Base-by-base conservation (phyloP, 371 early-diverging fungal genomes). In the Aphelidium insulamus region DNA sequence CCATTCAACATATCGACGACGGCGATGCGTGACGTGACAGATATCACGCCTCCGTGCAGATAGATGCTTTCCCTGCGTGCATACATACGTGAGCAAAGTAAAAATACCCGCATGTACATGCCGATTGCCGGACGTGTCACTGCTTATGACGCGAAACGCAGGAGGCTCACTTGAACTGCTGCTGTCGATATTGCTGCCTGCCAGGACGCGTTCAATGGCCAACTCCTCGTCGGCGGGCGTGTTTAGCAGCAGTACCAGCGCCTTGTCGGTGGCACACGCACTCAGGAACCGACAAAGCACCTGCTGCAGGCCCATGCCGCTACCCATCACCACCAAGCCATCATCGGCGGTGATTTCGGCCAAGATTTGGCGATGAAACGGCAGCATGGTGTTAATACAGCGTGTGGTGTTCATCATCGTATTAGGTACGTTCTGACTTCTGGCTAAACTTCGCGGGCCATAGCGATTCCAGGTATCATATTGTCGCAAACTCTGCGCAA, bases 1-100 rank as follows among this genome's bases (percentile, higher is more conserved):
- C 69, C 59, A 37, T 75, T 72, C 21, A 97, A 51, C 55, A 97
- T 57, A 49, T 97, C 98, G 23, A 90, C 86, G n/a, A 87, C 71
- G 18, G 97, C 52, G 26, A 91, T 83, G 21, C 87, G 64, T 12
- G 90, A 73, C 1, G 94, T 84, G 18, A 80, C 59, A 4, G 81
- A 65, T 37, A 94, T 55, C 3, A 95, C 59, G 5, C 98, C 98
- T 29, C 98, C 87, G 20, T 50, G 43, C 2, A 70, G 59, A 52
- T 92, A 92, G 36, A 83, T 44, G 7, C 55, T 62, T 4, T 55
- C 49, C 38, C 73, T 77, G 34, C 9, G 8, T 8, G 2, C 36
- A 6, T 11, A 38, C 5, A 20, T 5, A 4, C 4, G 26, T 21
- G 24, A 1, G 18, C 10, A 3, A 32, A 14, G 27, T 34, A 3